Conservation (phyloP, 306 rosid genomes). For the Cicer judaicum region DNA sequence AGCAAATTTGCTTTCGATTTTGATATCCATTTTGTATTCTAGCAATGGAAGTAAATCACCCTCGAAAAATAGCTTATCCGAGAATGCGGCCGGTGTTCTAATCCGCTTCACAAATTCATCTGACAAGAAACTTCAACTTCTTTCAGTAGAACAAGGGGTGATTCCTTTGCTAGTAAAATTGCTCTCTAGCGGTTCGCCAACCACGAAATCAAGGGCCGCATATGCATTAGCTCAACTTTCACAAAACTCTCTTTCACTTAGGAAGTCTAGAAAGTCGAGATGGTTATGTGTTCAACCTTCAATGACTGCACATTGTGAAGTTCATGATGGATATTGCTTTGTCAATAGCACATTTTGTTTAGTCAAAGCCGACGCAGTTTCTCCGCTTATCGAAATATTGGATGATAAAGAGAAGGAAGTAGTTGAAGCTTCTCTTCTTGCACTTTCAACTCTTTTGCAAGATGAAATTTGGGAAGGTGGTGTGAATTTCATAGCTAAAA, state of each 20-base stretch:
- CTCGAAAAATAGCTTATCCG: slow-evolving; percentile 46
- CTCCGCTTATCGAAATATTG: slow-evolving; percentile 65
- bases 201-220: slow-evolving; percentile 77
- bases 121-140: slow-evolving; percentile 75
- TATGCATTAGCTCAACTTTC: slow-evolving; percentile 80
- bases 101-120: slow-evolving; percentile 75
- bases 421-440: slow-evolving; percentile 70
- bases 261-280: slow-evolving; percentile 56
- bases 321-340: slow-evolving; percentile 71
- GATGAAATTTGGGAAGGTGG: slow-evolving; percentile 85
- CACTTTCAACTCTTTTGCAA: slow-evolving; percentile 75
- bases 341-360: slow-evolving; percentile 77
- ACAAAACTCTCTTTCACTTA: slow-evolving; percentile 67
- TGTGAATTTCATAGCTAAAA: slow-evolving; percentile 64
- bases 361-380: slow-evolving; percentile 77
- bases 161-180: slow-evolving; percentile 77
- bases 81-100: slow-evolving; percentile 58
- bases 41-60: slow-evolving; percentile 50
- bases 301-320: slow-evolving; percentile 63
- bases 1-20: slow-evolving; percentile 62
- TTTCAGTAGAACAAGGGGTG: slow-evolving; percentile 76
- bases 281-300: slow-evolving; percentile 79
- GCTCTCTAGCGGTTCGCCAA: slow-evolving; percentile 62
- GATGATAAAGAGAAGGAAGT: slow-evolving; percentile 70
- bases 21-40: slow-evolving; percentile 59